Conservation (phyloP, 192 early-diverging fungal species). For the Coemansia sp. region DNA sequence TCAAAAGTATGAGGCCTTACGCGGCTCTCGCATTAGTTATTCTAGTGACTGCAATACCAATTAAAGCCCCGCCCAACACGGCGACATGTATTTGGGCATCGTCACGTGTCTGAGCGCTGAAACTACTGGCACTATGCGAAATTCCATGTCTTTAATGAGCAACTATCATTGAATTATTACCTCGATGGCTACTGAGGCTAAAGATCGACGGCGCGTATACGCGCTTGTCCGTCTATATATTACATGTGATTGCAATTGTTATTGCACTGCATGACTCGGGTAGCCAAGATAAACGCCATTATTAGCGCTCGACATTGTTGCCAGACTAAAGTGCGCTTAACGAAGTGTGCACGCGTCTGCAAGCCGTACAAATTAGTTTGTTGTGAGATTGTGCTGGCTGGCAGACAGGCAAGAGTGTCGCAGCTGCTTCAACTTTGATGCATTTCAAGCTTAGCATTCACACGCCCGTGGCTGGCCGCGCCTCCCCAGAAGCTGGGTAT, state of each 20-base stretch:
- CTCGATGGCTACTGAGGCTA: neutral
- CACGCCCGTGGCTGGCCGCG: conserved; percentile 3
- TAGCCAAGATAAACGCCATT: conserved; percentile 8
- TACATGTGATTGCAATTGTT: conserved; percentile 5
- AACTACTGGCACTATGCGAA: neutral
- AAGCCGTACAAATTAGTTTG: neutral
- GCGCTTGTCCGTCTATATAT: neutral
- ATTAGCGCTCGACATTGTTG: conserved; percentile 4
- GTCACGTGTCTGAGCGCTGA: neutral
- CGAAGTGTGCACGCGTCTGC: neutral
- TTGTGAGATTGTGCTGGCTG: neutral
- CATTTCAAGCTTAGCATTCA: neutral
- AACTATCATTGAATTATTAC: neutral
- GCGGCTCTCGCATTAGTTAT: too few relatives aligned
- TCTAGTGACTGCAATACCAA: neutral
- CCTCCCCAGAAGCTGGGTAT: neutral
- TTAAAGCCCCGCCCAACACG: neutral
- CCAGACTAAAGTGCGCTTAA: neutral
- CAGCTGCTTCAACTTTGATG: neutral
- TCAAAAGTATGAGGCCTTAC: too few relatives aligned
- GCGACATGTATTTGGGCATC: neutral
- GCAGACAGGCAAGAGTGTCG: neutral
- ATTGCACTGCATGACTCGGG: neutral
- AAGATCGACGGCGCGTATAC: neutral
- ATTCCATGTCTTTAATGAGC: conserved; percentile 2